Conservation (phyloP, 164 flowering plant genomes). For the Stephania cephalantha region DNA sequence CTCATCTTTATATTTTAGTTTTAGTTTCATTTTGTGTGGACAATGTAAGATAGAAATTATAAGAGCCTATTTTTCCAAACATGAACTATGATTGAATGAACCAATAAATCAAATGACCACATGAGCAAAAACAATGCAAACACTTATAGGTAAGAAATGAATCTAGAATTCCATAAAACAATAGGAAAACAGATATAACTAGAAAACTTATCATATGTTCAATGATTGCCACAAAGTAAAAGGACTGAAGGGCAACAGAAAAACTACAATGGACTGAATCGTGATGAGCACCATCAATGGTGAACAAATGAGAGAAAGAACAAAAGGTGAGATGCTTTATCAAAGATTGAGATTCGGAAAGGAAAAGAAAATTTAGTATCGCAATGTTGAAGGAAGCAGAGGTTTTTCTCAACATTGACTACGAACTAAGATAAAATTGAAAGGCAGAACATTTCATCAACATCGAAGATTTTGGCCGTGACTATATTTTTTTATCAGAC, state of each 20-base stretch:
- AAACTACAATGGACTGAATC: neutral
- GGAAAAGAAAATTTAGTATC: neutral
- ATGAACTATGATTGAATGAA: neutral
- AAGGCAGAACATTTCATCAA: neutral
- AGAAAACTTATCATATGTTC: neutral
- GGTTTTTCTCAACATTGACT: neutral
- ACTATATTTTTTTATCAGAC: too few species aligned
- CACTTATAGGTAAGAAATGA: neutral
- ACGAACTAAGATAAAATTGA: neutral
- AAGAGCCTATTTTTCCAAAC: neutral
- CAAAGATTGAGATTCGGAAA: too few species aligned
- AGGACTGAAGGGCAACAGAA: neutral
- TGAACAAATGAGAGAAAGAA: neutral
- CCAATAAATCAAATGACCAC: neutral
- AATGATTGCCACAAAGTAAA: neutral
- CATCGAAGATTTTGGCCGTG: too few species aligned
- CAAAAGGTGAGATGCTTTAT: neutral
- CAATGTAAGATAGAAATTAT: neutral
- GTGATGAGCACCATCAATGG: neutral
- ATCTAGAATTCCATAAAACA: neutral
- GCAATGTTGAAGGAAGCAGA: neutral
- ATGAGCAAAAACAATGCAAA: neutral
- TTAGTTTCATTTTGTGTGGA: neutral
- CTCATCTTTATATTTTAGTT: neutral
- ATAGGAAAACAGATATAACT: neutral